Evolutionary conservation across 2,329 filamentous ascomycete species (phyloP), one percentile per base, ranked within the genome.

Genomic region (Huntiella decipiens): DNA sequence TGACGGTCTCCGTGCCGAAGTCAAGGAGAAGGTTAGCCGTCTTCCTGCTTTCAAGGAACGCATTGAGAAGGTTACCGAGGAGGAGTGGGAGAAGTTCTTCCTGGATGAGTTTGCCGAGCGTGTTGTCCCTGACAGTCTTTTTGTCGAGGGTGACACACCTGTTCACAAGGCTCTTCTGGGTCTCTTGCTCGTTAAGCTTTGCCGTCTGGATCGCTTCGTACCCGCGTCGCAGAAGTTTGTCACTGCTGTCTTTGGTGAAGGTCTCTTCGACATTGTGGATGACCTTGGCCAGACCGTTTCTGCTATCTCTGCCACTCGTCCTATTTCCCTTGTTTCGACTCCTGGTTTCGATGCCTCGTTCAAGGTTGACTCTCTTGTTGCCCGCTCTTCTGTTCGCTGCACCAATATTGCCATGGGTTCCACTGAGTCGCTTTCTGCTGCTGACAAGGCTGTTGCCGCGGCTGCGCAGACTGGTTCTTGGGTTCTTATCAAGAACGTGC

Each of bases 341-440:
- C 86, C 88, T 50, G 91, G 91, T 34, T 98, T 98, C 60, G 91
- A 98, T 62, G 92, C 92, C 45, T 94, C 85, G 59, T 98, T 96
- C 76, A 98, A 98, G 68, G 91, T 98, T 50, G 91, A 98, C 61
- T 85, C 79, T 51, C 70, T 98, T 45, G 92, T 96, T 28, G 84
- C 94, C 61, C 75, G 84, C 53, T 79, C 77, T 60, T 74, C 76
- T 49, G 79, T 84, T 44, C 78, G 74, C 46, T 98, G 91, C 65
- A 87, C 86, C 49, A 95, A 95, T 61, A 95, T 98, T 57, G 92
- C 92, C 55, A 98, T 98, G 91, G 91, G 91, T 57, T 96, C 91
- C 39, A 92, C 92, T 57, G 91, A 98, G 67, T 84, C 86, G 58
- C 69, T 92, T 13, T 78, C 87, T 48, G 91, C 79, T 51, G 91